Conservation (phyloP, 306 rosid species). For the Ziziphus jujuba region DNA sequence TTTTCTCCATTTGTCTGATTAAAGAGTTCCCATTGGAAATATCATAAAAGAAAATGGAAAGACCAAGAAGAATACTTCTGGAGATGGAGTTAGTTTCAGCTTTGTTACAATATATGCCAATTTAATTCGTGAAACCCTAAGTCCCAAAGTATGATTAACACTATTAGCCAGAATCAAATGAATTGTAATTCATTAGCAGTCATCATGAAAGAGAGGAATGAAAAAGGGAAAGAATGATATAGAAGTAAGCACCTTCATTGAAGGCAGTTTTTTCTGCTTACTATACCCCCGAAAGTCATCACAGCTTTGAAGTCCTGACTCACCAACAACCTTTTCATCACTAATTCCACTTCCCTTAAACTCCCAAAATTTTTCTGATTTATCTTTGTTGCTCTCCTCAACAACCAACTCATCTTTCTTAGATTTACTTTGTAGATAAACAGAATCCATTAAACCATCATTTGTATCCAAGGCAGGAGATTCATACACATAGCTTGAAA, state of each 20-base stretch:
- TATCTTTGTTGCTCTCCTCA: conserved; percentile 12
- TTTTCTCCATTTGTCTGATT: not conserved
- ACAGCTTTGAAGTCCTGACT: conserved; percentile 22
- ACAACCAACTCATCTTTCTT: conserved; percentile 24
- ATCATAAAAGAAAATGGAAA: not conserved
- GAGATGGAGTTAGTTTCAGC: not conserved
- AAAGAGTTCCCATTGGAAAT: not conserved
- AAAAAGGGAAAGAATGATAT: conserved; percentile 7
- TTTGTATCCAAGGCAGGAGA: conserved; percentile 42
- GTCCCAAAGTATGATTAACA: not conserved
- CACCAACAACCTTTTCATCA: conserved; percentile 22
- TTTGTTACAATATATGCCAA: not conserved
- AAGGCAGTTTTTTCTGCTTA: conserved; percentile 29
- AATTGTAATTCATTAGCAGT: not conserved
- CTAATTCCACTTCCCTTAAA: not conserved
- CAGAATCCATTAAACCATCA: conserved; percentile 30
- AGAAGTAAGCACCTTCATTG: conserved; percentile 33
- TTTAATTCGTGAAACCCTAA: not conserved
- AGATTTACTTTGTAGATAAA: conserved; percentile 24
- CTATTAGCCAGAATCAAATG: not conserved
- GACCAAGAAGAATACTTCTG: not conserved
- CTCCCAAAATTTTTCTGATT: not conserved
- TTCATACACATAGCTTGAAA: conserved; percentile 66
- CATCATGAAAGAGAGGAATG: not conserved
- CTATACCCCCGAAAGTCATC: conserved; percentile 14